phyloP scores from a whole-genome alignment of 495 filamentous ascomycete species.

The Penicillium subrubescens region DNA sequence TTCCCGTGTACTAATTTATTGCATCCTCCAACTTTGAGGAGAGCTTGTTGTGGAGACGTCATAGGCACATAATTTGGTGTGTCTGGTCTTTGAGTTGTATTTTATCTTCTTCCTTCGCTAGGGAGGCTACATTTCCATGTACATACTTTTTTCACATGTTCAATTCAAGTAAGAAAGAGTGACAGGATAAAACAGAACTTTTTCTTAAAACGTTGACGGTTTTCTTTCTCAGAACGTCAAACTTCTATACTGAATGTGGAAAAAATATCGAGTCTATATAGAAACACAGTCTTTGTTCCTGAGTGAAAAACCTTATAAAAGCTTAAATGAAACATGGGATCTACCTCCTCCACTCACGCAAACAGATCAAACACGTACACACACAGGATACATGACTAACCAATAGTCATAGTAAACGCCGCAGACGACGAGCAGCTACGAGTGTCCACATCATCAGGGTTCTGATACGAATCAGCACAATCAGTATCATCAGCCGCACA shows the following conservation, averaged over 20 bases:
- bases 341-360: background rate
- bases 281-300: too few relatives aligned
- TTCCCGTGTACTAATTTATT: conserved; percentile 28
- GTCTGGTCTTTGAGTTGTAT: background rate
- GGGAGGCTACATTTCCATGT: background rate
- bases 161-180: background rate
- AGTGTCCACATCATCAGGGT: conserved; percentile 36
- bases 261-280: background rate
- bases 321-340: too few relatives aligned
- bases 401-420: conserved; percentile 26
- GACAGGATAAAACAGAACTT: background rate
- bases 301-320: background rate
- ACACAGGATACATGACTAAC: conserved; percentile 7
- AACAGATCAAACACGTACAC: background rate
- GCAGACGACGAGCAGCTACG: conserved; percentile 26
- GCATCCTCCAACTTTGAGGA: too few relatives aligned
- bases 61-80: background rate
- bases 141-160: background rate
- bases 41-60: background rate
- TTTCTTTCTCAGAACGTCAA: too few relatives aligned
- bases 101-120: background rate
- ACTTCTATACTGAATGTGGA: background rate
- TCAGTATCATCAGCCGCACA: conserved; percentile 37
- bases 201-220: background rate
- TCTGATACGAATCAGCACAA: conserved; percentile 40